phyloP scores from a whole-genome alignment of 202 grass and related monocot species.

The Saccharum hybrid region DNA sequence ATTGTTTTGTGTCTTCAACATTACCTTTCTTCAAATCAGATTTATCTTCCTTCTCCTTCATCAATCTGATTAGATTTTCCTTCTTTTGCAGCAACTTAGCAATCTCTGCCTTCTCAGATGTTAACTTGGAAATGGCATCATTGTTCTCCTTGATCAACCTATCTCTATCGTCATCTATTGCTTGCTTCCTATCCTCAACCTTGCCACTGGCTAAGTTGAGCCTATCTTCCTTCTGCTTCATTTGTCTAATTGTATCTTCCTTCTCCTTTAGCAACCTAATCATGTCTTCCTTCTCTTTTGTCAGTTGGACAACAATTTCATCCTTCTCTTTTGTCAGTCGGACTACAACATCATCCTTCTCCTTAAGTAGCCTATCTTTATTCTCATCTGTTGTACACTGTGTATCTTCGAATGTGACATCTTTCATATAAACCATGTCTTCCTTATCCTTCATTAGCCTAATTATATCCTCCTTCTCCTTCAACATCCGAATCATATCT shows the following conservation, averaged over 20 bases:
- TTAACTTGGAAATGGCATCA: constrained; percentile 43
- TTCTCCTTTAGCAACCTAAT: constrained; percentile 49
- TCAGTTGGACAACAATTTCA: constrained; percentile 37
- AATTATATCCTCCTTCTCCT: constrained; percentile 57
- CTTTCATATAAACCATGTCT: constrained; percentile 39
- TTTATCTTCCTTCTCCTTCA: constrained; percentile 47
- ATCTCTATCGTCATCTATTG: constrained; percentile 32
- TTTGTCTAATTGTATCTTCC: constrained; percentile 48
- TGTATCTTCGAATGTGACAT: constrained; percentile 20
- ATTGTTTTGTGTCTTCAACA: constrained; percentile 20
- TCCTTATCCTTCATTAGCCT: constrained; percentile 53
- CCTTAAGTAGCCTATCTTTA: constrained; percentile 48
- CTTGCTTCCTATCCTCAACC: constrained; percentile 33
- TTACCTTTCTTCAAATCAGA: constrained; percentile 32
- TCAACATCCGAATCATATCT: constrained; percentile 47
- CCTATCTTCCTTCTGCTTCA: constrained; percentile 50
- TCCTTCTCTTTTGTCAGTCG: constrained; percentile 47
- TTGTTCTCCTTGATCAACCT: constrained; percentile 55
- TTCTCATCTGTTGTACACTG: background rate
- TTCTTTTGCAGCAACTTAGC: constrained; percentile 48
- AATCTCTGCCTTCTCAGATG: constrained; percentile 50
- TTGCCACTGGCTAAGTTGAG: constrained; percentile 26
- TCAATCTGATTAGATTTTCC: constrained; percentile 47
- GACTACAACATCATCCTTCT: constrained; percentile 50
- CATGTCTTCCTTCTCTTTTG: constrained; percentile 55